Conservation (phyloP, 2,329 filamentous ascomycete genomes). For the Trichoderma sp. region DNA sequence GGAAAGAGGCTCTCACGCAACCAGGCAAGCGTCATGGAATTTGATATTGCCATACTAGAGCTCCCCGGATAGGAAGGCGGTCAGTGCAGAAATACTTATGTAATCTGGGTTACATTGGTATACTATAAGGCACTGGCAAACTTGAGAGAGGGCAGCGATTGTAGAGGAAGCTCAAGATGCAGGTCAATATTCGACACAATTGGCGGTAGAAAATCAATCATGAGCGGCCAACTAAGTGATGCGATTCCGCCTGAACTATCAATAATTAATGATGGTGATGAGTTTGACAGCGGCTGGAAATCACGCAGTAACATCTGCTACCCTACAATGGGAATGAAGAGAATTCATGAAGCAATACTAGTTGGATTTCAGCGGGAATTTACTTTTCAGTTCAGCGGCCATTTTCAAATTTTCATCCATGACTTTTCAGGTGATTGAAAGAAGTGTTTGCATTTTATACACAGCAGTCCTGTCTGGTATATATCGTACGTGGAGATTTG, state of each 20-base stretch:
- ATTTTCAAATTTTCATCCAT: not conserved
- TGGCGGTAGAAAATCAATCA: not conserved
- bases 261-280: not conserved
- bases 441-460: not conserved
- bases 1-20: not conserved
- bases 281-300: not conserved
- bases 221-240: not conserved
- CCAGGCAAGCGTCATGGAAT: constrained; percentile 17
- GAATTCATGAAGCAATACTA: not conserved
- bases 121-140: too few species aligned
- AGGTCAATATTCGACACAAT: not conserved
- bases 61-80: constrained; percentile 3
- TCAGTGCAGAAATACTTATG: not conserved
- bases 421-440: not conserved
- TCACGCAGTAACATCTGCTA: not conserved
- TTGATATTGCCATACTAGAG: constrained; percentile 4
- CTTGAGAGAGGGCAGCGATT: too few species aligned
- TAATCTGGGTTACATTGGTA: not conserved
- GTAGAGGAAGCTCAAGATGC: not conserved
- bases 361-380: not conserved
- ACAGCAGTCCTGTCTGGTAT: not conserved
- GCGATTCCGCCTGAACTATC: not conserved
- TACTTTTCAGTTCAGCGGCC: too few species aligned
- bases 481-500: not conserved
- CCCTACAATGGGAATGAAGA: not conserved